phyloP scores from a whole-genome alignment of 2,329 filamentous ascomycete species.

The Aspergillus aculeatinus region DNA sequence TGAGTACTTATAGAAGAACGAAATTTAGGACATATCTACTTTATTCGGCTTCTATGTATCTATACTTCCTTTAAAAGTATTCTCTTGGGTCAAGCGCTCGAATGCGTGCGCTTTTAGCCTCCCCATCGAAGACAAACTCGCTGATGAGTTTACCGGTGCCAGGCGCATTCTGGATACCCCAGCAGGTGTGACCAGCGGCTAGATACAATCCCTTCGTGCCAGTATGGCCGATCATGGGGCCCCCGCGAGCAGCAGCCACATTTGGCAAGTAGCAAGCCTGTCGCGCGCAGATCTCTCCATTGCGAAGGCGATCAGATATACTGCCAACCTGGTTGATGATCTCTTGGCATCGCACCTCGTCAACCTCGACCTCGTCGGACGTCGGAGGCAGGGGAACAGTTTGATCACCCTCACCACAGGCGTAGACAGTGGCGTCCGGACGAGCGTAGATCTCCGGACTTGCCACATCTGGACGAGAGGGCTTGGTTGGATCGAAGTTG shows the following conservation, averaged over 20 bases:
- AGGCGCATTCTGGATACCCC: slow-evolving; percentile 96
- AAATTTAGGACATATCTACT: background rate
- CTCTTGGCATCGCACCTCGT: slow-evolving; percentile 76
- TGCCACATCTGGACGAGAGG: slow-evolving; percentile 60
- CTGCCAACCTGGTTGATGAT: slow-evolving; percentile 72
- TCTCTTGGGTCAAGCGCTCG: slow-evolving; percentile 65
- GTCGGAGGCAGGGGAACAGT: slow-evolving; percentile 71
- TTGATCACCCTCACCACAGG: slow-evolving; percentile 85
- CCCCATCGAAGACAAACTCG: slow-evolving; percentile 73
- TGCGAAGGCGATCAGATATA: slow-evolving; percentile 58
- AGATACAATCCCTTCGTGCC: slow-evolving; percentile 72
- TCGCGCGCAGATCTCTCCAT: slow-evolving; percentile 67
- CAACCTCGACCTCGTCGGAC: slow-evolving; percentile 72
- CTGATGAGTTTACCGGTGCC: slow-evolving; percentile 80
- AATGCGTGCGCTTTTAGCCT: slow-evolving; percentile 66
- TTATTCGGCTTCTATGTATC: slow-evolving; percentile 8
- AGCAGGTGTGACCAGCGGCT: slow-evolving; percentile 91
- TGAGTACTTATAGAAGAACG: background rate
- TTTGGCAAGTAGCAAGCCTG: slow-evolving; percentile 95
- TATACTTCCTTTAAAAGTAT: slow-evolving; percentile 39
- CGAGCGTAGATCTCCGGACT: slow-evolving; percentile 93
- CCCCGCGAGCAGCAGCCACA: slow-evolving; percentile 58
- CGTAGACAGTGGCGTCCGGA: slow-evolving; percentile 86
- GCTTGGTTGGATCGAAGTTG: slow-evolving; percentile 54
- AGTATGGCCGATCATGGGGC: slow-evolving; percentile 76